A percentile compares a stretch with the other conserved stretches of the same genome.
Evolutionary conservation across 1,139 yeast species (phyloP).

Genomic region (Pichia sp.): DNA sequence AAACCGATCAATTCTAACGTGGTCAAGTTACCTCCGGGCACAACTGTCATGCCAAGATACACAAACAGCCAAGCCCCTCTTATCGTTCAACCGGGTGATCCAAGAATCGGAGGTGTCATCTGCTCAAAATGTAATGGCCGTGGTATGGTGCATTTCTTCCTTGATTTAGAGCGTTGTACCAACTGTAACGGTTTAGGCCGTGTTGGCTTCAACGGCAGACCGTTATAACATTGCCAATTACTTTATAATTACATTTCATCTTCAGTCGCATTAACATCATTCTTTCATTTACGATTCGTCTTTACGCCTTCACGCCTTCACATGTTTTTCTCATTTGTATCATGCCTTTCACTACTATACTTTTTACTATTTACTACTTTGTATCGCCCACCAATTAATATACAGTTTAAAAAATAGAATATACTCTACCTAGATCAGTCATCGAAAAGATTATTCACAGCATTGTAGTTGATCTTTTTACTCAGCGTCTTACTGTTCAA

Average conservation of each 20-base stretch:
- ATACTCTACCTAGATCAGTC: conserved; percentile 21
- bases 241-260: no score
- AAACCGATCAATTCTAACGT: conserved; percentile 23
- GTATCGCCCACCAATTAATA: background rate
- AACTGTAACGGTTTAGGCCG: conserved; percentile 73
- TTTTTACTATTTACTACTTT: no score
- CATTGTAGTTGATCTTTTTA: conserved; percentile 83
- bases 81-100: conserved; percentile 76
- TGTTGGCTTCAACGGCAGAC: conserved; percentile 28
- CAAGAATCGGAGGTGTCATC: conserved; percentile 72
- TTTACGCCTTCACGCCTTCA: no score
- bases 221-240: conserved; percentile 12
- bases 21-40: conserved; percentile 25
- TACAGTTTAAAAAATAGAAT: background rate
- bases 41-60: conserved; percentile 10
- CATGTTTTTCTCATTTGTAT: no score
- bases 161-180: conserved; percentile 57
- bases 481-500: conserved; percentile 71
- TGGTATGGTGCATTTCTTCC: conserved; percentile 52
- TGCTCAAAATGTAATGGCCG: conserved; percentile 81
- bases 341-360: no score
- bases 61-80: conserved; percentile 30
- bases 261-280: no score
- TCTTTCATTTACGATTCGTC: background rate
- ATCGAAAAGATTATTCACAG: conserved; percentile 63